Evolutionary conservation across 179 eudicot species (phyloP).

Genomic region (Drosera spatulata): DNA sequence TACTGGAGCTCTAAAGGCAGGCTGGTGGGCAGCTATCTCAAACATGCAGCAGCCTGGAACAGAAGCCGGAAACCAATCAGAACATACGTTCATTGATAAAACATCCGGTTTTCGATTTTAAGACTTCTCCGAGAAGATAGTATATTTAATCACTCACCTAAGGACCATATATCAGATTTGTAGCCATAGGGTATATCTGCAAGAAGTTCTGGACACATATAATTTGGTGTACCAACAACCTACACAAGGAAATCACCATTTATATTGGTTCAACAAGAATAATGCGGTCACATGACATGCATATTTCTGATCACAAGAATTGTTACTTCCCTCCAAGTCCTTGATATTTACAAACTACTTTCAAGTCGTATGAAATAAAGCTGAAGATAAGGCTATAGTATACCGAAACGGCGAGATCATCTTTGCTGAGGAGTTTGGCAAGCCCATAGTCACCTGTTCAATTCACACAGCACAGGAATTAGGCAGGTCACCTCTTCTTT

Average conservation of each 20-base stretch:
- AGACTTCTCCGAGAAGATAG: background rate
- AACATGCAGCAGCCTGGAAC: conserved; percentile 77
- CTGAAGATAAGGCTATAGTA: background rate
- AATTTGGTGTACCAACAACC: conserved; percentile 88
- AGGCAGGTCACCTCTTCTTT: background rate
- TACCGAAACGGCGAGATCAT: conserved; percentile 78
- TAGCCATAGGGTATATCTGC: conserved; percentile 86
- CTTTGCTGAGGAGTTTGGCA: conserved; percentile 67
- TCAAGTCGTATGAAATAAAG: no score
- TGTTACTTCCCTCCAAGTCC: background rate
- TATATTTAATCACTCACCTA: conserved; percentile 30
- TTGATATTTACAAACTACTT: background rate
- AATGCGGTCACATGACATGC: background rate
- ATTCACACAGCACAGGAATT: conserved; percentile 1
- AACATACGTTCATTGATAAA: background rate
- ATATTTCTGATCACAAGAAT: background rate
- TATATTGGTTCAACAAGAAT: background rate
- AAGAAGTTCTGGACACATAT: conserved; percentile 14
- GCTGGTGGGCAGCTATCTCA: conserved; percentile 16
- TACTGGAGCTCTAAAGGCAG: conserved; percentile 85
- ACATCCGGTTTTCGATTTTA: background rate
- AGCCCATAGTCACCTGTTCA: conserved; percentile 86
- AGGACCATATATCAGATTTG: conserved; percentile 97
- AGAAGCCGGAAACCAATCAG: background rate
- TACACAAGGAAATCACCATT: conserved; percentile 7